Base-by-base conservation (phyloP, 2,329 filamentous ascomycete species). In the Aspergillus sojae region DNA sequence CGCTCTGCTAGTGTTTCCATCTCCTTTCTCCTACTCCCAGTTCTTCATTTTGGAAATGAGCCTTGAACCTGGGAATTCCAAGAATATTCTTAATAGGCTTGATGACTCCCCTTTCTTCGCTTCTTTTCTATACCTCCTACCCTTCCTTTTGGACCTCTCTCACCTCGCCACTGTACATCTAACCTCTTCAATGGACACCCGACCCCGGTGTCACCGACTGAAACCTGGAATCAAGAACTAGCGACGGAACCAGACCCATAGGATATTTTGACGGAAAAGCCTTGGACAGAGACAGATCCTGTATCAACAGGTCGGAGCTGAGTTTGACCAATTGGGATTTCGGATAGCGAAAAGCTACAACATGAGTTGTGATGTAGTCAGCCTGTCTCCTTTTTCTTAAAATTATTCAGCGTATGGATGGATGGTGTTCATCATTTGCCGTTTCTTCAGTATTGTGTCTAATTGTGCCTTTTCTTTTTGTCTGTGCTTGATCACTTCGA, bases 21-120 rank as follows among this genome's bases (percentile, higher is more conserved):
- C 16, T 45, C 39, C 43, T 48, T 55, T 52, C 30, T 32, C 14
- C 50, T 57, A 21, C 12, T 41, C 21, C n/a, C n/a, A 11, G 11
- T 41, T 26, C 46, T 53, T 41, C 11, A 21, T 39, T 43, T 61
- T 62, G 55, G 60, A 43, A 53, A 48, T 28, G 60, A 58, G 55
- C 28, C 53, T 43, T 45, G 48, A 60, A 45, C 19, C 48, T n/a
- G 48, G 43, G 26, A 54, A 41, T 45, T 28, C 7, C 58, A 53
- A 39, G 34, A 50, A 53, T 45, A 50, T 39, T 21, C 23, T 45
- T 43, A 60, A 54, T 41, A 30, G 7, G 43, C n/a, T 60, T 54
- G 23, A 60, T 23, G 4, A 12, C 32, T 19, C 30, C 48, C 23
- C 36, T 34, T 54, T 43, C 9, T 36, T 28, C 32, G 34, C 21